A percentile compares a stretch with the other conserved stretches of the same genome.
Evolutionary conservation across 257 asterid species (phyloP).

Genomic region (Fraxinus anomala): DNA sequence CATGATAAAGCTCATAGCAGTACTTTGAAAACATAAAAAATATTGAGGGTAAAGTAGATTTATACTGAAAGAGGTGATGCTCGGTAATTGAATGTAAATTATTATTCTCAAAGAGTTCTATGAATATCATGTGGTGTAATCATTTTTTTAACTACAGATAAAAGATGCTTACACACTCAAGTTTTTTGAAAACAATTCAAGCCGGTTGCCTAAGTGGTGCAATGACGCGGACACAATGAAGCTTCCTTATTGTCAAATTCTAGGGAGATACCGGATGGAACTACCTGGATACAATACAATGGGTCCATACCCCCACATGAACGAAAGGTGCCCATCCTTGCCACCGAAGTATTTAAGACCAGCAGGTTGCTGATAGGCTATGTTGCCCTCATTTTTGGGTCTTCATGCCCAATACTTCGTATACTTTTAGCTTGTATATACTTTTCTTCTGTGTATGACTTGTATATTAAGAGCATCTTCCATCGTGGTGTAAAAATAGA

Average conservation of each 20-base stretch:
- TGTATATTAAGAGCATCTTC: too few species aligned
- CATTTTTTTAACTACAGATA: conserved; percentile 52
- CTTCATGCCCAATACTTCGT: not conserved
- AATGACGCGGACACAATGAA: conserved; percentile 72
- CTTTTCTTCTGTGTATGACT: not conserved
- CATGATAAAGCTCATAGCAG: too few species aligned
- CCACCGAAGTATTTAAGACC: conserved; percentile 75
- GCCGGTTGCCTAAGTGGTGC: conserved; percentile 93
- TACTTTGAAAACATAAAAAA: too few species aligned
- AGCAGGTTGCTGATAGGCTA: conserved; percentile 54
- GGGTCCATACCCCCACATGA: conserved; percentile 79
- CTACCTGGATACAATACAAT: conserved; percentile 76
- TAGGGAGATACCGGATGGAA: conserved; percentile 79
- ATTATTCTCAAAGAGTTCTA: not conserved
- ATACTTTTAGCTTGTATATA: conserved; percentile 19
- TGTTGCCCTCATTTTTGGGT: not conserved
- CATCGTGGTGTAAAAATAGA: too few species aligned
- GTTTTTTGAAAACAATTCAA: conserved; percentile 66
- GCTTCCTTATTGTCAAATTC: conserved; percentile 86
- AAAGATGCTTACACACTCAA: conserved; percentile 83
- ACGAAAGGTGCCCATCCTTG: conserved; percentile 83
- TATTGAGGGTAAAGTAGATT: too few species aligned
- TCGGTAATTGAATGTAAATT: not conserved
- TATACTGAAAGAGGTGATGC: not conserved
- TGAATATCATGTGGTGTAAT: not conserved